Base-by-base conservation (phyloP, 306 rosid genomes). In the Quercus cerris region DNA sequence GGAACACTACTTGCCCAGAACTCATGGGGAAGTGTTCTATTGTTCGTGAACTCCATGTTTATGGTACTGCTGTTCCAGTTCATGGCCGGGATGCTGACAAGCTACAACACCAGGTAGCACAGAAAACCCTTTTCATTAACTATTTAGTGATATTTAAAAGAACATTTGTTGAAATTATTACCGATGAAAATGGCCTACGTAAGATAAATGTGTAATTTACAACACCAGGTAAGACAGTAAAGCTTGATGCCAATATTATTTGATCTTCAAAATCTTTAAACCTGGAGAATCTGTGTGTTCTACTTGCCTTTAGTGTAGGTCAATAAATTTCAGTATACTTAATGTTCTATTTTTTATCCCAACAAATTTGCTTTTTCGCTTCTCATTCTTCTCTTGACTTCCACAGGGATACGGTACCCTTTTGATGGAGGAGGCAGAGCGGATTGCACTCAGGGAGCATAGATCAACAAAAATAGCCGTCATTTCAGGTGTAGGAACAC, bases 11-110 rank as follows among this genome's bases (percentile, higher is more conserved):
- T 12, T 93, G 97, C 86, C 94, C 98, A 38, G 97, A 93, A 85
- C 94, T 91, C 54, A 67, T 88, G 82, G 99, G 96, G 52, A 95
- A 81, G 83, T 93, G 98, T 63, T 95, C 99, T 68, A 89, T 91
- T 80, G 91, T 93, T 75, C 99, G 99, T 6, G 99, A 95, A 77
- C 98, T 95, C 75, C 99, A 95, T 44, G 98, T 95, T 77, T 95
- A 95, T 78, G 99, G 99, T 68, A 95, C 98, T 76, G 99, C 99
- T 20, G 99, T 95, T 61, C 99, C 99, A 30, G 99, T 93, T 86
- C 98, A 95, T 75, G 99, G 98, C 31, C 83, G 98, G 74, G 97
- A 93, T 84, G 90, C 98, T 22, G 99, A 89, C 74, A 95, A 95
- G 88, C 87, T 93, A 74, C 99, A 95, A 77, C 99, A 95, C 86